These are phyloP conservation scores for Vitis hybrid DNA, from an alignment of 177 flowering plant genomes.

Conservation along the genomic window DNA sequence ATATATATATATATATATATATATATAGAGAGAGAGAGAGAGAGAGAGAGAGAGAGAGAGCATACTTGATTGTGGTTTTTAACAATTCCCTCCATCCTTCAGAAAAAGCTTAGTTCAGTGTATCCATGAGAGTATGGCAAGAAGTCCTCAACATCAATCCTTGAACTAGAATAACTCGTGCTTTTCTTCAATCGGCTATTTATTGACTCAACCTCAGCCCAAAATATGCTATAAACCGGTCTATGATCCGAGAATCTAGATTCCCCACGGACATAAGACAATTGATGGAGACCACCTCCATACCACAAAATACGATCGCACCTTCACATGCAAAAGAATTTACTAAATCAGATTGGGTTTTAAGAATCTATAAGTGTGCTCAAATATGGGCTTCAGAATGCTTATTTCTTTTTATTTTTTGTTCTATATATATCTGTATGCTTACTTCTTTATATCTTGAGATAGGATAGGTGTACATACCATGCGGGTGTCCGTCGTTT, in stretches of 20 bases:
- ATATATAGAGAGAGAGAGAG: not conserved
- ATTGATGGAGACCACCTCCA: conserved; percentile 77
- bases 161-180: conserved; percentile 58
- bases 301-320: conserved; percentile 85
- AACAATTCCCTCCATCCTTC: conserved; percentile 9
- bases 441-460: not conserved
- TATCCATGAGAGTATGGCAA: conserved; percentile 66
- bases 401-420: not conserved
- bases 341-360: conserved; percentile 2
- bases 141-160: conserved; percentile 59
- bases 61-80: conserved; percentile 15
- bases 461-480: conserved; percentile 38
- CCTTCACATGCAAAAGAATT: conserved; percentile 37
- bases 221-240: conserved; percentile 76
- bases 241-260: conserved; percentile 86
- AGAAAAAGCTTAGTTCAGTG: conserved; percentile 70
- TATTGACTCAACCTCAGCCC: conserved; percentile 73
- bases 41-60: conserved; percentile 13
- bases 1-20: too few species aligned
- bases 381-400: not conserved
- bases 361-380: not conserved
- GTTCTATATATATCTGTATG: not conserved
- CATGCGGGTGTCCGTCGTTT: conserved; percentile 95
- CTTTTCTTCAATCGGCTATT: conserved; percentile 46
- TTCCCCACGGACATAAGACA: conserved; percentile 81